Base-by-base conservation (phyloP, 495 filamentous ascomycete species). In the Xylaria venustula region DNA sequence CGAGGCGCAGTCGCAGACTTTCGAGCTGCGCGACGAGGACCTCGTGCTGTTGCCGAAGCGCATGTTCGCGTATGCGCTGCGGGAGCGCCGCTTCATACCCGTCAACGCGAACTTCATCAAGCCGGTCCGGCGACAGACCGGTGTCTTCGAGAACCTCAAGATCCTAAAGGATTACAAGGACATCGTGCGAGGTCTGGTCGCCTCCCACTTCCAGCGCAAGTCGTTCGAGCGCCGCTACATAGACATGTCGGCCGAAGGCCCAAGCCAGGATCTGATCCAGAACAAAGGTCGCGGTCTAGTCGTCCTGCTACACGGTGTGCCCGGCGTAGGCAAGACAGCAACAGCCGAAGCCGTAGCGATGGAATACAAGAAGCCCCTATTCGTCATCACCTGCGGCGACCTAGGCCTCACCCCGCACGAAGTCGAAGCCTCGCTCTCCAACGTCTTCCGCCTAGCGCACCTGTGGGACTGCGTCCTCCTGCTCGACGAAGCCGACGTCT, bases 261-360 rank as follows among this genome's bases (percentile, higher is more conserved):
- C 59, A 0, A 89, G 91, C 63, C 90, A 93, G 70, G 81, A 85
- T 58, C 63, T 84, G 1, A 79, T 83, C 41, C 69, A 72, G 54
- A 78, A 79, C 48, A 86, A 87, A 64, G 86, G 85, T 7, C 74
- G 75, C 8, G 85, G 84, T 1, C 68, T 87, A 0, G 76, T 85
- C 7, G 66, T 79, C 17, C 48, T 80, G 65, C 76, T 78, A 0
- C 82, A 84, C 52, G 86, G 86, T 11, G 72, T 71, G 0, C 85
- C 87, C 0, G 86, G 85, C 0, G 78, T 81, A 0, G 85, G 86
- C 5, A 88, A 89, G 65, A 88, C 87, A 0, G 71, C 81, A 0
- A 88, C 85, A 0, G 85, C 84, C 1, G 79, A 80, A 41, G 73
- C 75, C 0, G 72, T 85, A 2, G 83, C 85, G 0, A 77, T 81